These are phyloP conservation scores for Dioscorea cayenensis DNA, from an alignment of 116 monocot genomes.

Conservation along the genomic window DNA sequence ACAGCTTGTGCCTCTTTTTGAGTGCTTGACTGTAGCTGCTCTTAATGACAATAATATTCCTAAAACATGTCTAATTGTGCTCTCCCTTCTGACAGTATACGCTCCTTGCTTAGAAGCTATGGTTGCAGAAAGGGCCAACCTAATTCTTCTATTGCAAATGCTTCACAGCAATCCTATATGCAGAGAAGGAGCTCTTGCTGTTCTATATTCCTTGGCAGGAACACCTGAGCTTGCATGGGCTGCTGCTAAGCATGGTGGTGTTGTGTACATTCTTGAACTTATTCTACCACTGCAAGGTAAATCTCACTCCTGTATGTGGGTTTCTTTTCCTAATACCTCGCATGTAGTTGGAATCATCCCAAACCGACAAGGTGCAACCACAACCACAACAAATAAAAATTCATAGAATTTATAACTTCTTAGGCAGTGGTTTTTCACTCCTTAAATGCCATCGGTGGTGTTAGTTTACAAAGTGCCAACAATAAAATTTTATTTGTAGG, in stretches of 20 bases:
- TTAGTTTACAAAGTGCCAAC: too few relatives aligned
- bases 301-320: neutral
- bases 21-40: conserved; percentile 50
- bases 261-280: conserved; percentile 95
- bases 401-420: too few relatives aligned
- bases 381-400: too few relatives aligned
- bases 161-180: conserved; percentile 73
- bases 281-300: conserved; percentile 86
- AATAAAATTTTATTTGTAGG: too few relatives aligned
- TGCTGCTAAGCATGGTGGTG: conserved; percentile 97
- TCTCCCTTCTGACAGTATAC: conserved; percentile 76
- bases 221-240: conserved; percentile 98
- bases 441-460: too few relatives aligned
- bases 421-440: too few relatives aligned
- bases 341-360: too few relatives aligned
- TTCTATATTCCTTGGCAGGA: conserved; percentile 87
- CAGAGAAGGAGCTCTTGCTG: conserved; percentile 88
- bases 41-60: conserved; percentile 54
- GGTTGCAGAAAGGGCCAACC: conserved; percentile 83
- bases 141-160: conserved; percentile 81
- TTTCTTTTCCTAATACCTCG: neutral
- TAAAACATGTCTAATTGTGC: conserved; percentile 72
- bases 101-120: conserved; percentile 97
- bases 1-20: conserved; percentile 81
- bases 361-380: too few relatives aligned